phyloP scores from a whole-genome alignment of 805 yeast species.

The Yamadazyma paraphyllophila region DNA sequence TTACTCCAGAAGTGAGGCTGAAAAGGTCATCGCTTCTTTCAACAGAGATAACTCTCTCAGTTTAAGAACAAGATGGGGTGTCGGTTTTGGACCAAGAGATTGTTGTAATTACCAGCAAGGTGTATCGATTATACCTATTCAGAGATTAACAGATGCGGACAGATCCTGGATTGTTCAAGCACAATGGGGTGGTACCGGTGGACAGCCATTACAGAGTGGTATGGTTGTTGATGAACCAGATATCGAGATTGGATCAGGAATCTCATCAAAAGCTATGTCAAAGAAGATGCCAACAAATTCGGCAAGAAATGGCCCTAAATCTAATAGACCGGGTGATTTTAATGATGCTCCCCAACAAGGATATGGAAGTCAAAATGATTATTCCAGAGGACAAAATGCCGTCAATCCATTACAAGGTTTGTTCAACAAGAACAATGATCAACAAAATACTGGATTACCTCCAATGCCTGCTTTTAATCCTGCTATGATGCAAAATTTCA shows the following conservation, averaged over 20 bases:
- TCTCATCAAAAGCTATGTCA: slow-evolving; percentile 87
- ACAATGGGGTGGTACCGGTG: slow-evolving; percentile 97
- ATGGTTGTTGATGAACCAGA: slow-evolving; percentile 94
- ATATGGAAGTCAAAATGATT: slow-evolving; percentile 10
- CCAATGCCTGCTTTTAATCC: slow-evolving; percentile 1
- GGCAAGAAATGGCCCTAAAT: slow-evolving; percentile 80
- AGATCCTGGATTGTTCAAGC: slow-evolving; percentile 84
- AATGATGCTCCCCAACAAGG: slow-evolving; percentile 15
- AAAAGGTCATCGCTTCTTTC: slow-evolving; percentile 69
- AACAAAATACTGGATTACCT: slow-evolving; percentile 4
- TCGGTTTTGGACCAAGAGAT: slow-evolving; percentile 98
- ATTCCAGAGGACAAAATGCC: slow-evolving; percentile 21
- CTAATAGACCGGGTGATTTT: slow-evolving; percentile 58
- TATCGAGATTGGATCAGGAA: slow-evolving; percentile 93
- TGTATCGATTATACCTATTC: slow-evolving; percentile 79
- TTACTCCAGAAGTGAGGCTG: slow-evolving; percentile 89
- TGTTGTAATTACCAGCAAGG: slow-evolving; percentile 96
- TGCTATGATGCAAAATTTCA: slow-evolving; percentile 1
- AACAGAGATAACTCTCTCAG: slow-evolving; percentile 61
- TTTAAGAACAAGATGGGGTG: slow-evolving; percentile 96
- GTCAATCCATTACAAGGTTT: slow-evolving; percentile 51
- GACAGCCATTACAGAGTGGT: slow-evolving; percentile 74
- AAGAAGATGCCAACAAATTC: slow-evolving; percentile 91
- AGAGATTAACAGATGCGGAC: slow-evolving; percentile 92
- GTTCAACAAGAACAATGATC: slow-evolving; percentile 22